A percentile compares a stretch with the other conserved stretches of the same genome.
Conservation (phyloP, 2,329 filamentous ascomycete species). For the Penicillium vulpinum region DNA sequence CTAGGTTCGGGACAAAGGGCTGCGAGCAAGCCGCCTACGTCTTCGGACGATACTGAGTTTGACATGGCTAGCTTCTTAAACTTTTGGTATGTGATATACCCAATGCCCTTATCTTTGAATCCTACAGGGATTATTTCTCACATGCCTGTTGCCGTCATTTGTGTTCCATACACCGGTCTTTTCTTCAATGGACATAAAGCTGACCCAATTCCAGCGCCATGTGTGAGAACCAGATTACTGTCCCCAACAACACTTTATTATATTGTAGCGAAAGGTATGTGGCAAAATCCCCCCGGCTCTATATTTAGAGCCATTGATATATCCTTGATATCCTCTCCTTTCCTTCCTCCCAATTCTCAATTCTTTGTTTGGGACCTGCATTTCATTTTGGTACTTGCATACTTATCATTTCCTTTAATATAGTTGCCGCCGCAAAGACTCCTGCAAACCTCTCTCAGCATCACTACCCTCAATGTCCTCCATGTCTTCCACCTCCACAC, state of each 20-base stretch:
- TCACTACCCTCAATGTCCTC: constrained; percentile 36
- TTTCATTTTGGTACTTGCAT: constrained; percentile 1
- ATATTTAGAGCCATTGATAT: neutral
- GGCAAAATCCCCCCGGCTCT: neutral
- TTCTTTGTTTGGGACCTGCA: constrained; percentile 4
- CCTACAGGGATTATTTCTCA: constrained; percentile 16
- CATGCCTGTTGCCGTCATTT: constrained; percentile 21
- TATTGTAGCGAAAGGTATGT: constrained; percentile 66
- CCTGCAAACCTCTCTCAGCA: constrained; percentile 46
- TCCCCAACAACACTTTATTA: constrained; percentile 59
- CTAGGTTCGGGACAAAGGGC: constrained; percentile 32
- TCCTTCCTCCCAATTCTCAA: neutral
- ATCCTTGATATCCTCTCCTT: neutral
- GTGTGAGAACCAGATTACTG: constrained; percentile 66
- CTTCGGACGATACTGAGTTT: constrained; percentile 24
- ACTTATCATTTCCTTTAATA: neutral
- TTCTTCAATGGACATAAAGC: constrained; percentile 24
- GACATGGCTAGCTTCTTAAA: constrained; percentile 50
- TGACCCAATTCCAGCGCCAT: constrained; percentile 53
- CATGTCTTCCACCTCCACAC: constrained; percentile 31
- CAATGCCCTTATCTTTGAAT: constrained; percentile 21
- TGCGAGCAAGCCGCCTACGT: constrained; percentile 21
- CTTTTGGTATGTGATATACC: constrained; percentile 42
- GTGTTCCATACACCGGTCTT: constrained; percentile 13
- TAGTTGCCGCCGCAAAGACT: constrained; percentile 51